Conservation (phyloP, 192 early-diverging fungal species). For the Entomortierella beljakovae region DNA sequence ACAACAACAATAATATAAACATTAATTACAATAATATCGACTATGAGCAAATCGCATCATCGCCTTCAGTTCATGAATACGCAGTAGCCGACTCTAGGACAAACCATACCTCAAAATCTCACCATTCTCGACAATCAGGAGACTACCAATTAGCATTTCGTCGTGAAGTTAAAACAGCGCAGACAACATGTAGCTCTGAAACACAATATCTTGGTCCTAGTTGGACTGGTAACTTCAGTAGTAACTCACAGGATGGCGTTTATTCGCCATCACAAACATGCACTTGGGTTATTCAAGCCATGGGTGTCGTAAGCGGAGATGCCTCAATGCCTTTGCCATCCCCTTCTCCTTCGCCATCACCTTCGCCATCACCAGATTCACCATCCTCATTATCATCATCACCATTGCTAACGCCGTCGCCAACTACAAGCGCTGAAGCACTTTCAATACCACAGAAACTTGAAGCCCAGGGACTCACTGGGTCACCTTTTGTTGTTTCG, state of each 20-base stretch:
- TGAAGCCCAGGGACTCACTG: not conserved
- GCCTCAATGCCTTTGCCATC: not conserved
- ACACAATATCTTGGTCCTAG: constrained; percentile 1
- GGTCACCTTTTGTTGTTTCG: constrained; percentile 11
- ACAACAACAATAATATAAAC: not conserved
- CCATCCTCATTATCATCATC: not conserved
- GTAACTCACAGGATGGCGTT: constrained; percentile 19
- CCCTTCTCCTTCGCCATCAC: not conserved
- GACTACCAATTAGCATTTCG: not conserved
- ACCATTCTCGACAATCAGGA: no score
- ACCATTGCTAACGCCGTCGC: not conserved
- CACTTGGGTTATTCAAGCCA: constrained; percentile 27
- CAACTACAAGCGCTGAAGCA: not conserved
- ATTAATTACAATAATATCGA: not conserved
- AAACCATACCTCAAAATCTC: no score
- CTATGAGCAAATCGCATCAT: not conserved
- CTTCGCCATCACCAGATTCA: not conserved
- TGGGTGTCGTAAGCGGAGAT: not conserved
- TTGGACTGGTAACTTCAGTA: constrained; percentile 22
- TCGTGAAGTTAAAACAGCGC: not conserved
- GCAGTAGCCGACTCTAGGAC: no score
- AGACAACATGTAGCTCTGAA: constrained; percentile 3
- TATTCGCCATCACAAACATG: constrained; percentile 22
- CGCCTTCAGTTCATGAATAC: not conserved
- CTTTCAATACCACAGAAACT: not conserved